These are phyloP conservation scores for Podospora tetraspora DNA, from an alignment of 495 filamentous ascomycete species.

Conservation along the genomic window DNA sequence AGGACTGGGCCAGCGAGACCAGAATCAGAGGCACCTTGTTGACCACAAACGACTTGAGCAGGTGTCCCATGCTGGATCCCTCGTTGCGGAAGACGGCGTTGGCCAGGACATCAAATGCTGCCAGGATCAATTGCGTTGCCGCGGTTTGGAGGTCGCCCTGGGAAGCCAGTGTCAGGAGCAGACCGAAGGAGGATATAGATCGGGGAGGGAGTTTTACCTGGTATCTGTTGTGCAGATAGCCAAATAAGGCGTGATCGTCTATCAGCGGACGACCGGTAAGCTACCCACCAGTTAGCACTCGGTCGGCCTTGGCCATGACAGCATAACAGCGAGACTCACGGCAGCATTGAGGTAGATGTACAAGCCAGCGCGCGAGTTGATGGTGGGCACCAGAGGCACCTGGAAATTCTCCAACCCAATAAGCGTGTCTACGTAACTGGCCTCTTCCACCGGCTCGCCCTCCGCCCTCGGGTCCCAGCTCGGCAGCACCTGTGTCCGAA, in stretches of 20 bases:
- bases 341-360: conserved; percentile 88
- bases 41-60: conserved; percentile 86
- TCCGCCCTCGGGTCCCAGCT: conserved; percentile 44
- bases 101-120: conserved; percentile 82
- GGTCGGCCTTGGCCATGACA: background rate
- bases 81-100: conserved; percentile 81
- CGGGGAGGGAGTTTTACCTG: conserved; percentile 23
- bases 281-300: conserved; percentile 46
- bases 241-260: conserved; percentile 72
- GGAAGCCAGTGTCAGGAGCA: background rate
- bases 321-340: conserved; percentile 44
- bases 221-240: conserved; percentile 77
- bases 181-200: background rate
- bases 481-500: conserved; percentile 46
- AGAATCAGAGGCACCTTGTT: conserved; percentile 88
- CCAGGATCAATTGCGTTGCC: conserved; percentile 73
- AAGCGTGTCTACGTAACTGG: conserved; percentile 49
- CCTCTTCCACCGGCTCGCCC: conserved; percentile 42
- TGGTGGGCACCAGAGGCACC: conserved; percentile 59
- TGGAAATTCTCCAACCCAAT: conserved; percentile 50
- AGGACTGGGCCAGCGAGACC: conserved; percentile 51
- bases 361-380: conserved; percentile 81
- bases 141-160: conserved; percentile 71
- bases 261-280: conserved; percentile 75
- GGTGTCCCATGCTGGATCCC: conserved; percentile 59